phyloP scores from a whole-genome alignment of 2,329 filamentous ascomycete genomes.

The Xylaria sp. region DNA sequence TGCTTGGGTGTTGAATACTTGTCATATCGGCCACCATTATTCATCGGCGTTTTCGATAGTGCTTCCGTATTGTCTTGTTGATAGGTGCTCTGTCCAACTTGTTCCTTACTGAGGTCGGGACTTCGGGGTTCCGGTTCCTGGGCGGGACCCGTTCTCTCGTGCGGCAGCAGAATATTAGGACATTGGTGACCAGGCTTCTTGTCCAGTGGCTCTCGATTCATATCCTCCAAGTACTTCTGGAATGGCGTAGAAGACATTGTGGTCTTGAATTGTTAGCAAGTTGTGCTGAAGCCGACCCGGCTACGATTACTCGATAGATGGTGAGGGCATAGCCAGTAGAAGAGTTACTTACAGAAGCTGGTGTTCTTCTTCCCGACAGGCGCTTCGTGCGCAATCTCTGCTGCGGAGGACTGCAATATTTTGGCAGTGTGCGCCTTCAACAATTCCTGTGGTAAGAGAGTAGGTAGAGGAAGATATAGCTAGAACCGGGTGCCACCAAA shows the following conservation, averaged over 20 bases:
- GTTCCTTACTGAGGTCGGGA: background rate
- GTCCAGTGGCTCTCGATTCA: conserved; percentile 24
- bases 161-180: conserved; percentile 19
- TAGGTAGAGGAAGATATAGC: no score
- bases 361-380: no score
- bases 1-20: background rate
- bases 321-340: no score
- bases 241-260: conserved; percentile 3
- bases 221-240: conserved; percentile 24
- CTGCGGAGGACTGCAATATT: no score
- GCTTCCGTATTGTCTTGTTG: background rate
- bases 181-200: conserved; percentile 1
- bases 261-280: background rate
- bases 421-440: no score
- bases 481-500: background rate
- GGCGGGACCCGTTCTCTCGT: conserved; percentile 18
- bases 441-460: background rate
- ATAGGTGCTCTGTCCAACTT: background rate
- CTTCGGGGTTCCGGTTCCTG: background rate
- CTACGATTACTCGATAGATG: background rate
- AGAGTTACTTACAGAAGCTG: no score
- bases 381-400: no score
- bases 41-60: background rate
- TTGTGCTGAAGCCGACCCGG: background rate
- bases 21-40: background rate